Percentiles rank a stretch among this genome's conserved stretches.
Conservation (phyloP, 75 land plant species). For the Adiantum capillusveneris region DNA sequence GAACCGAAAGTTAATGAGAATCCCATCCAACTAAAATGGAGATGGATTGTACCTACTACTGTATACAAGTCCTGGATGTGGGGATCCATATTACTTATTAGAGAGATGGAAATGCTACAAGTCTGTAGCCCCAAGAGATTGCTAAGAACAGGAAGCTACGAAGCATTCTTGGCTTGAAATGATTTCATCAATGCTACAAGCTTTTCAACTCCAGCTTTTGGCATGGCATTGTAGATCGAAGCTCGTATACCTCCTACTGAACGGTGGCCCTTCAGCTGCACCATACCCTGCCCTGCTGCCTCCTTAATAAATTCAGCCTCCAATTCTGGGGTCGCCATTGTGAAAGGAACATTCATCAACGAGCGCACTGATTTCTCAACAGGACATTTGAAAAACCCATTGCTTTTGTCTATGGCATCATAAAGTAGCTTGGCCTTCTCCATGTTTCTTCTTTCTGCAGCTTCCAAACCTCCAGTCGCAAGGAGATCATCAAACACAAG, state of each 20-base stretch:
- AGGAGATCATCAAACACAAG: slow-evolving; percentile 86
- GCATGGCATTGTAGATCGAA: slow-evolving; percentile 98
- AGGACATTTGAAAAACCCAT: slow-evolving; percentile 80
- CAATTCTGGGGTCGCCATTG: slow-evolving; percentile 68
- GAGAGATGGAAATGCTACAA: no score
- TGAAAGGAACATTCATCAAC: slow-evolving; percentile 95
- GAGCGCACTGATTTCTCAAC: slow-evolving; percentile 89
- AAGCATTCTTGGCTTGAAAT: slow-evolving; percentile 72
- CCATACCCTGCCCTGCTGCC: slow-evolving; percentile 78
- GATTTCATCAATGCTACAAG: slow-evolving; percentile 91
- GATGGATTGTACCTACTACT: no score
- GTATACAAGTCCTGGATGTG: no score
- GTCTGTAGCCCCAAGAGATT: no score
- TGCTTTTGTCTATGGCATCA: slow-evolving; percentile 76
- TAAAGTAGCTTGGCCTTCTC: slow-evolving; percentile 77
- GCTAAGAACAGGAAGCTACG: no score
- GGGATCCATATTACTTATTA: no score
- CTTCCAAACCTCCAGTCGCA: slow-evolving; percentile 69
- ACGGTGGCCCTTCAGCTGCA: slow-evolving; percentile 94
- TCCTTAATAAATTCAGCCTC: slow-evolving; percentile 87
- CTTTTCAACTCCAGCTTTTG: slow-evolving; percentile 89
- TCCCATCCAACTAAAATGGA: no score
- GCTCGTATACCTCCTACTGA: slow-evolving; percentile 97
- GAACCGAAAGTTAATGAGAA: no score
- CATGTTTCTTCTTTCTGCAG: slow-evolving; percentile 71